Percentiles rank a stretch among this genome's conserved stretches.
Conservation (phyloP, 345 rosid genomes). For the Populus deltoides region DNA sequence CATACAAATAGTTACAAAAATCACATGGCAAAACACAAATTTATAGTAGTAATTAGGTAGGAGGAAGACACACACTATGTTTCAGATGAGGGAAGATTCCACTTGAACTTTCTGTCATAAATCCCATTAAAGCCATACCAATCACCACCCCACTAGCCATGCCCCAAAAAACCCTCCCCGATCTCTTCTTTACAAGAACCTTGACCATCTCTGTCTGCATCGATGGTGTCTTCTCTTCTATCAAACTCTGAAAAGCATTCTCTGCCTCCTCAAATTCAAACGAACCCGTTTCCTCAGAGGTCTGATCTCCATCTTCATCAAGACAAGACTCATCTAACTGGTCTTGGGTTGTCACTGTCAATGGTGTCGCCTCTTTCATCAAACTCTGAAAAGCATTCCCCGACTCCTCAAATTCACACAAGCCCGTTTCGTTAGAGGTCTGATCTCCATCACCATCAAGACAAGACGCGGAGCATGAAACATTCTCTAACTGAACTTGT, state of each 20-base stretch:
- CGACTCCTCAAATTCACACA: neutral
- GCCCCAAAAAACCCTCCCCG: neutral
- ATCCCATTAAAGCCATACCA: conserved; percentile 30
- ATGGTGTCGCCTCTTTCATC: neutral
- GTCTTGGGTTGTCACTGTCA: neutral
- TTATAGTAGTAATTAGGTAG: conserved; percentile 11
- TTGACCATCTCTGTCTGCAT: neutral
- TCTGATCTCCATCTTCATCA: neutral
- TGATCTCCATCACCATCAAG: conserved; percentile 7
- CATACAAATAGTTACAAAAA: no score
- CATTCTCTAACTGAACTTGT: neutral
- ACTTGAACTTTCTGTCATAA: conserved; percentile 7
- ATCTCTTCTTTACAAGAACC: neutral
- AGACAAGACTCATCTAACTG: conserved; percentile 13
- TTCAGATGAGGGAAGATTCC: conserved; percentile 5
- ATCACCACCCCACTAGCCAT: conserved; percentile 28
- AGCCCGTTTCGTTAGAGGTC: conserved; percentile 1
- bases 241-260: neutral
- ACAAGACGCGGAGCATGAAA: conserved; percentile 18
- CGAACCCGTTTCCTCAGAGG: conserved; percentile 1
- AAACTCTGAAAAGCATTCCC: neutral
- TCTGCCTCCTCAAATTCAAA: neutral
- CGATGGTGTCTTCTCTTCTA: neutral
- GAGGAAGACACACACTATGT: neutral
- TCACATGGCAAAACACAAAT: no score